Evolutionary conservation across 1,284 basidiomycete species (phyloP).

Genomic region (Phenoliferia sp.): DNA sequence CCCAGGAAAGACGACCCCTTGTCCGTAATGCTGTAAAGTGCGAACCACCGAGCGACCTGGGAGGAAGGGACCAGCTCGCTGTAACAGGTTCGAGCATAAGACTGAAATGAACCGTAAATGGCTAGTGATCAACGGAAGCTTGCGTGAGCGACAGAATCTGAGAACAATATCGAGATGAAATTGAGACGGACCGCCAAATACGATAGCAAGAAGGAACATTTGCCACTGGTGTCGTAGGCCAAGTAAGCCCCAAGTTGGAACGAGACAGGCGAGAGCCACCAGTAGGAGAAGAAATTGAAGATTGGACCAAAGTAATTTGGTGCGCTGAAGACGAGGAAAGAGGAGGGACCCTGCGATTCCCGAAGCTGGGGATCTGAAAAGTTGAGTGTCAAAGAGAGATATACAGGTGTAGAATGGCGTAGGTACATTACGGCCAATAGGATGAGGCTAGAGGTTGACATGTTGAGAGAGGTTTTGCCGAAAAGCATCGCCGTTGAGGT

Average conservation of each 20-base stretch:
- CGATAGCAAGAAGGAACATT: constrained; percentile 74
- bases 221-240: constrained; percentile 71
- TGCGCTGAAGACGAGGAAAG: constrained; percentile 64
- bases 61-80: constrained; percentile 69
- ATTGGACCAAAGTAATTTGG: constrained; percentile 54
- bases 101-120: constrained; percentile 72
- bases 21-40: constrained; percentile 75
- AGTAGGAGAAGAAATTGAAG: constrained; percentile 61
- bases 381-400: constrained; percentile 47
- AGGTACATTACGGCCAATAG: constrained; percentile 58
- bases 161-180: constrained; percentile 18
- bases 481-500: constrained; percentile 77
- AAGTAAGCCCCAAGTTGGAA: constrained; percentile 74
- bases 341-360: constrained; percentile 69
- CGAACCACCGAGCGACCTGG: constrained; percentile 73
- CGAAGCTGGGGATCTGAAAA: constrained; percentile 56
- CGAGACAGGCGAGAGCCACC: constrained; percentile 58
- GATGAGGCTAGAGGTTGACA: constrained; percentile 64
- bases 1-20: constrained; percentile 88
- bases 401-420: neutral
- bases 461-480: constrained; percentile 70
- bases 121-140: constrained; percentile 36
- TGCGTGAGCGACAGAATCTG: too few species aligned
- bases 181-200: constrained; percentile 59
- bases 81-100: constrained; percentile 72